phyloP scores from a whole-genome alignment of 2,329 filamentous ascomycete genomes.

The Trichoderma breve region DNA sequence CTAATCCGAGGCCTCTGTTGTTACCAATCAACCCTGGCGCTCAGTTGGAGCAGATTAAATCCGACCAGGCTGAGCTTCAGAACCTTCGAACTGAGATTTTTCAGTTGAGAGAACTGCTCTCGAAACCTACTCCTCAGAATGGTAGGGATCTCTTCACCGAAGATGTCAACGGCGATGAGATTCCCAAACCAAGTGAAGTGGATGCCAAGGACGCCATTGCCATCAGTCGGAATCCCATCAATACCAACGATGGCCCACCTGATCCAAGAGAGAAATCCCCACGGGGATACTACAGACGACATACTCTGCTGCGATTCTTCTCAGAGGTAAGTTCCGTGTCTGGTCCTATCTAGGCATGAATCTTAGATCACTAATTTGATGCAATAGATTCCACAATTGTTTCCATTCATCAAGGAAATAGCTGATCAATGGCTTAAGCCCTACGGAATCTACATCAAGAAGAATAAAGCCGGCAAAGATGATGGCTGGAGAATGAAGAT shows the following conservation, averaged over 20 bases:
- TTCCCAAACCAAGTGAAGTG: not conserved
- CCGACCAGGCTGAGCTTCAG: not conserved
- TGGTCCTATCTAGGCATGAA: accelerated
- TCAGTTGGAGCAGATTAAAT: conserved; percentile 12
- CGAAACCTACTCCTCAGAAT: not conserved
- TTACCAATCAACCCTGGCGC: not conserved
- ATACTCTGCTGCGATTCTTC: conserved; percentile 3
- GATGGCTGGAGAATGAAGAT: conserved; percentile 5
- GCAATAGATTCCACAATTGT: not conserved
- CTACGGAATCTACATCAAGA: conserved; percentile 12
- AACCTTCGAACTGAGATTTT: conserved; percentile 3
- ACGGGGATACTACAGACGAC: conserved; percentile 11
- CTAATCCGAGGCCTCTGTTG: not conserved
- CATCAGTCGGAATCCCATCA: not conserved
- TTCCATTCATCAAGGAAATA: conserved; percentile 11
- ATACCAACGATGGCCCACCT: not conserved
- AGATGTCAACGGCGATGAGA: not conserved
- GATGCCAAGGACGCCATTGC: not conserved
- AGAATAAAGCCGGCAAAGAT: not conserved
- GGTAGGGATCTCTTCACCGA: not conserved
- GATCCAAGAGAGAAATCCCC: conserved; percentile 14
- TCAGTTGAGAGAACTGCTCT: not conserved
- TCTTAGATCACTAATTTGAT: not conserved
- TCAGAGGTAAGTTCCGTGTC: not conserved
- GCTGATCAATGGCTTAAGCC: conserved; percentile 14